Evolutionary conservation across 495 filamentous ascomycete species (phyloP).

Genomic region (Hyaloscypha bicolor): DNA sequence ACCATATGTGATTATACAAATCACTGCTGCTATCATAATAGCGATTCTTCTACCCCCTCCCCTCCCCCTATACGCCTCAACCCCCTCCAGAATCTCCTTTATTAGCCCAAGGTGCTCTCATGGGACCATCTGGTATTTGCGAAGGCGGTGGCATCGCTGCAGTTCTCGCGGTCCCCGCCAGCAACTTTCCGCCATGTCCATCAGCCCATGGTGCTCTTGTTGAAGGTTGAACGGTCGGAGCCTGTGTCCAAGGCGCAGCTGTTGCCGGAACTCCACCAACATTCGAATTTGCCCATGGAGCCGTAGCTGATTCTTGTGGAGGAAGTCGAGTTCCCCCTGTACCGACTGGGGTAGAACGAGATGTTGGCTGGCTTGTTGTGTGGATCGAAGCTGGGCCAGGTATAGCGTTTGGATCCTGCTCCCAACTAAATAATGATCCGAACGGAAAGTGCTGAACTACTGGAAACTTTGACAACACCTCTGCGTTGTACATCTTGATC

Average conservation of each 20-base stretch:
- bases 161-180: not conserved
- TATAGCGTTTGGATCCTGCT: slow-evolving; percentile 65
- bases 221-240: slow-evolving; percentile 36
- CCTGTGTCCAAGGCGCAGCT: slow-evolving; percentile 24
- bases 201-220: slow-evolving; percentile 51
- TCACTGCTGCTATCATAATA: not conserved
- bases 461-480: slow-evolving; percentile 90
- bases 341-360: slow-evolving; percentile 16
- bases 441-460: slow-evolving; percentile 98
- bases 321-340: slow-evolving; percentile 22
- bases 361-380: slow-evolving; percentile 56
- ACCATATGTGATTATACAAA: too few relatives aligned
- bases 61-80: not conserved
- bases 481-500: slow-evolving; percentile 96
- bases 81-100: slow-evolving; percentile 9
- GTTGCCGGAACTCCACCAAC: slow-evolving; percentile 39
- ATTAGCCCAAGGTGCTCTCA: slow-evolving; percentile 48
- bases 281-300: slow-evolving; percentile 50
- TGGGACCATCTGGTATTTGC: slow-evolving; percentile 33
- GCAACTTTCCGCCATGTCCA: not conserved
- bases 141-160: not conserved
- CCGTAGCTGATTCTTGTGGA: slow-evolving; percentile 38
- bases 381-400: slow-evolving; percentile 53
- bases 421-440: slow-evolving; percentile 84
- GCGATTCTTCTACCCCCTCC: not conserved